phyloP scores from a whole-genome alignment of 208 protist genomes.

The Trypanosoma boissoni region DNA sequence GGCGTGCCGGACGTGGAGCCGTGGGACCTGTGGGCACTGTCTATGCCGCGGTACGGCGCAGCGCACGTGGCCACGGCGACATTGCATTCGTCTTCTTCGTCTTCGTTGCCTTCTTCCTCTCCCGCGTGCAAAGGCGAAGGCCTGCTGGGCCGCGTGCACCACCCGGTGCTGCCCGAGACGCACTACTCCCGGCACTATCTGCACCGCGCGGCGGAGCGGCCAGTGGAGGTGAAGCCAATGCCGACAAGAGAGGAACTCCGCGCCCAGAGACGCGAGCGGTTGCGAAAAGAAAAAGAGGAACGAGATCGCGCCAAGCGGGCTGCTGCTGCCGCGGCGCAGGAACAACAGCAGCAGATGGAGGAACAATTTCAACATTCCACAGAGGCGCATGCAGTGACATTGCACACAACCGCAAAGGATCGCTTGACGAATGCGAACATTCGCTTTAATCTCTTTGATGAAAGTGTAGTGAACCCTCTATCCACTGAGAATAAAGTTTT shows the following conservation, averaged over 20 bases:
- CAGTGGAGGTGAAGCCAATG: conserved; percentile 31
- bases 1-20: conserved; percentile 83
- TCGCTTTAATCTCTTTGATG: conserved; percentile 48
- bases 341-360: conserved; percentile 1
- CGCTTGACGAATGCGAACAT: conserved; percentile 64
- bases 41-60: conserved; percentile 55
- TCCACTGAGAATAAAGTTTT: conserved; percentile 58
- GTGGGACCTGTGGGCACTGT: conserved; percentile 74
- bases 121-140: conserved; percentile 19
- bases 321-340: conserved; percentile 9
- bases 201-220: conserved; percentile 23
- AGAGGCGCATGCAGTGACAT: not conserved
- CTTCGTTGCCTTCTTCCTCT: no score
- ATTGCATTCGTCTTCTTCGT: no score
- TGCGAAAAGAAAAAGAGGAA: conserved; percentile 46
- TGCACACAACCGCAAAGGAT: conserved; percentile 25
- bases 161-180: conserved; percentile 53
- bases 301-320: conserved; percentile 33
- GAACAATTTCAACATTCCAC: not conserved
- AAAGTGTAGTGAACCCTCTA: conserved; percentile 71
- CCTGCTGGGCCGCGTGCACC: conserved; percentile 41
- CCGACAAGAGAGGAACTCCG: conserved; percentile 67
- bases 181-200: conserved; percentile 54
- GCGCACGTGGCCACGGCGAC: conserved; percentile 14
- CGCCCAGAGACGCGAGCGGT: conserved; percentile 52